Conservation (phyloP, 164 flowering plant species). For the Chimonanthus salicifolius region DNA sequence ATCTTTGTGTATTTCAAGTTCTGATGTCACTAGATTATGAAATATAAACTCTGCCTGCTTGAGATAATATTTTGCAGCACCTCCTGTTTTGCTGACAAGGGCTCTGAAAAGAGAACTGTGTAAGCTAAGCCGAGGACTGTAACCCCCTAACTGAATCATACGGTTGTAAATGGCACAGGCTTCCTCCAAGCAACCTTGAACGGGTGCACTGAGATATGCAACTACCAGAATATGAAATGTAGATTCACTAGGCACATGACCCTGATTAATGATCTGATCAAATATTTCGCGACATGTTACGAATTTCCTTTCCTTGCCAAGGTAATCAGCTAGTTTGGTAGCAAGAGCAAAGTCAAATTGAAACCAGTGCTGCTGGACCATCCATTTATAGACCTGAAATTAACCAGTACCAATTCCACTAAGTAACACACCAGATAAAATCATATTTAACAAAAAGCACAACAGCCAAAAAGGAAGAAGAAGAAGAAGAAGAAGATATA, state of each 20-base stretch:
- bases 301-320: conserved; percentile 82
- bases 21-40: conserved; percentile 63
- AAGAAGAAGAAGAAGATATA: no score
- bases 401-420: background rate
- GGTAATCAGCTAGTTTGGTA: conserved; percentile 79
- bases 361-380: conserved; percentile 82
- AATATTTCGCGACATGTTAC: conserved; percentile 78
- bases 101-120: conserved; percentile 85
- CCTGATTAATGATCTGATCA: conserved; percentile 78
- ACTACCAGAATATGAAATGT: conserved; percentile 78
- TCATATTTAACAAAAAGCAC: no score
- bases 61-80: conserved; percentile 50
- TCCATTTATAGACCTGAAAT: conserved; percentile 90
- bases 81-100: conserved; percentile 61
- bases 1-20: conserved; percentile 72
- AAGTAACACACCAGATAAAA: no score
- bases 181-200: conserved; percentile 70
- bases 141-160: conserved; percentile 91
- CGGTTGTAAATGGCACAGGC: conserved; percentile 82
- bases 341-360: conserved; percentile 83
- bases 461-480: no score
- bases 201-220: conserved; percentile 72
- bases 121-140: conserved; percentile 72
- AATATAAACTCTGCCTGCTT: conserved; percentile 89
- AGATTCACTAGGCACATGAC: conserved; percentile 77